phyloP scores from a whole-genome alignment of 2,329 filamentous ascomycete species.

The Penicillium sp. region DNA sequence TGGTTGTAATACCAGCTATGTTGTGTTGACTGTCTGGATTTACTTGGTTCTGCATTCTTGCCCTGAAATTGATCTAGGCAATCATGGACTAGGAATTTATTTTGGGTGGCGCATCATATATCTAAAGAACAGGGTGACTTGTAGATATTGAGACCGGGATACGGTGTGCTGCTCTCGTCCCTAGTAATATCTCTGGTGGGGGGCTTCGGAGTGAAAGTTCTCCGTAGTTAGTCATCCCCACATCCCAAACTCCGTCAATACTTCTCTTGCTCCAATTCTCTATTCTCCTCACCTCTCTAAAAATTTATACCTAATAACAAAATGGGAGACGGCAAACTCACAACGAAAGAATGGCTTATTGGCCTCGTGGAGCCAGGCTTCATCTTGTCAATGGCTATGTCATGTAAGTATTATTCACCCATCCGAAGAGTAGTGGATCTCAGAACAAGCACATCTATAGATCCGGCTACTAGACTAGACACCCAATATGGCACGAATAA shows the following conservation, averaged over 20 bases:
- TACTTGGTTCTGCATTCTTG: conserved; percentile 10
- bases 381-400: conserved; percentile 32
- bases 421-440: background rate
- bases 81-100: conserved; percentile 17
- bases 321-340: conserved; percentile 11
- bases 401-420: conserved; percentile 29
- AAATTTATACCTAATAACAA: background rate
- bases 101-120: conserved; percentile 8
- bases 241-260: background rate
- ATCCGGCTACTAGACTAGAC: background rate
- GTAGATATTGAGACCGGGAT: background rate
- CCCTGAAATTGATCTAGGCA: conserved; percentile 19
- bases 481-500: background rate
- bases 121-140: background rate
- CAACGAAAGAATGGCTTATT: conserved; percentile 24
- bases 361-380: conserved; percentile 31
- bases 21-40: conserved; percentile 21
- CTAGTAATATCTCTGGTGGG: background rate
- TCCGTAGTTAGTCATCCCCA: conserved; percentile 10
- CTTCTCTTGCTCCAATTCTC: no score
- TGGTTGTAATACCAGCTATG: conserved; percentile 19
- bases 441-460: background rate
- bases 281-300: background rate
- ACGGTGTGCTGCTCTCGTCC: background rate
- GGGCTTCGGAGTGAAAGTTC: background rate